These are phyloP conservation scores for Claviceps humidiphila DNA, from an alignment of 2,329 filamentous ascomycete species.

Conservation along the genomic window DNA sequence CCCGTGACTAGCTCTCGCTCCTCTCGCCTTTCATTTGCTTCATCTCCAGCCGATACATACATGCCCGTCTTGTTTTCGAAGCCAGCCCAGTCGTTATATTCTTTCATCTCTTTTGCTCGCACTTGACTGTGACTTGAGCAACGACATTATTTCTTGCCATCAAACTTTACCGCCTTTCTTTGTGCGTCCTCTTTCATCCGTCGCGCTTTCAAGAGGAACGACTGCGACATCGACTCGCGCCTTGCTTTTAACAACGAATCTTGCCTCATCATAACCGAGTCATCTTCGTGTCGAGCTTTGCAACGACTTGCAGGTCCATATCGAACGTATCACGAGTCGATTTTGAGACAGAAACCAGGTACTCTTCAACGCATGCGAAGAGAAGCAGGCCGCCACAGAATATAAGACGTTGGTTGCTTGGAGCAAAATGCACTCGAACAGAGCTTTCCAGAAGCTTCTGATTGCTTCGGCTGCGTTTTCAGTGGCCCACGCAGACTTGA, in stretches of 20 bases:
- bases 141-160: background rate
- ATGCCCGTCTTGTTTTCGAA: background rate
- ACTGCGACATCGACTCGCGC: background rate
- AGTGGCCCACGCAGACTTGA: constrained; percentile 29
- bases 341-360: background rate
- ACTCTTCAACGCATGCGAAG: background rate
- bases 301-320: background rate
- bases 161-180: background rate
- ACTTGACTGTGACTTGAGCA: background rate
- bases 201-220: background rate
- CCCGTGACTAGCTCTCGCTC: background rate
- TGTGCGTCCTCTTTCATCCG: no score
- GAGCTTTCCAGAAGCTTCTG: constrained; percentile 32
- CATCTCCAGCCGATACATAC: background rate
- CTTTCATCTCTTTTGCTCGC: background rate
- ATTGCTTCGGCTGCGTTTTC: constrained; percentile 33
- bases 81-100: background rate
- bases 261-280: background rate
- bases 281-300: background rate
- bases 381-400: background rate
- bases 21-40: constrained; percentile 1
- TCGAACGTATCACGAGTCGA: background rate
- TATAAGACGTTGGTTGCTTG: background rate
- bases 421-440: constrained; percentile 31
- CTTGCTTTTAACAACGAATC: background rate